Percentiles rank a stretch among this genome's conserved stretches.
These are phyloP conservation scores for Pythium aphanidermatum DNA, from an alignment of 352 stramenopile species.

Conservation along the genomic window DNA sequence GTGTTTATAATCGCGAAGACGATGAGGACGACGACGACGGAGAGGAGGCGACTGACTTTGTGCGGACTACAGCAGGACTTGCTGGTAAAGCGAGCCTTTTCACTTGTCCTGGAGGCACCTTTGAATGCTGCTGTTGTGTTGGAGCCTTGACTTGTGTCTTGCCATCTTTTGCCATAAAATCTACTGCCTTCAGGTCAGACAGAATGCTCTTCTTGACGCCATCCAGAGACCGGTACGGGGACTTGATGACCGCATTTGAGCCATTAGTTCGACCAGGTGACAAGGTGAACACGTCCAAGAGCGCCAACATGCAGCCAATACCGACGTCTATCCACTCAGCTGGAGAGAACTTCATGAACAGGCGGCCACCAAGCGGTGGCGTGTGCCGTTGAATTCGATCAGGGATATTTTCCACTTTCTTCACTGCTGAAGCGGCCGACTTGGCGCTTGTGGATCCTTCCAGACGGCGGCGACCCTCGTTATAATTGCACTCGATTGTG, in stretches of 20 bases:
- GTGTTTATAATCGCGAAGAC: constrained; percentile 7
- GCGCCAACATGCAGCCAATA: constrained; percentile 41
- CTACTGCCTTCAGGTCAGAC: constrained; percentile 28
- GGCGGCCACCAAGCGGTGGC: constrained; percentile 14
- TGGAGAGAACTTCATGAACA: constrained; percentile 65
- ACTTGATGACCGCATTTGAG: constrained; percentile 16
- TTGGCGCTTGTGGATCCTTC: constrained; percentile 22
- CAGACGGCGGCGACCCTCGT: constrained; percentile 50
- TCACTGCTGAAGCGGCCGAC: constrained; percentile 1
- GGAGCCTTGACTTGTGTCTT: neutral
- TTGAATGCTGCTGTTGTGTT: neutral
- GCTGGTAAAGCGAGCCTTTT: neutral
- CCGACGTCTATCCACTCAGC: constrained; percentile 65
- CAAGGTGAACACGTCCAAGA: constrained; percentile 61
- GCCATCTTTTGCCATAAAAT: constrained; percentile 5
- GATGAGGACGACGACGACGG: neutral
- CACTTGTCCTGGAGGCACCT: neutral
- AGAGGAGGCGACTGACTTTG: too few species aligned
- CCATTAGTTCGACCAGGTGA: constrained; percentile 11
- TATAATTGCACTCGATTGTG: constrained; percentile 93
- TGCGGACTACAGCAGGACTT: too few species aligned
- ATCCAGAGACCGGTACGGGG: constrained; percentile 49
- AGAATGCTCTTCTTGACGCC: constrained; percentile 43
- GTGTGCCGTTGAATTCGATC: constrained; percentile 4
- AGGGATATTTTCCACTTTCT: constrained; percentile 8